Evolutionary conservation across 208 protist genomes (phyloP), one percentile per base, ranked within the genome.

Genomic region (Acanthamoeba sp.): DNA sequence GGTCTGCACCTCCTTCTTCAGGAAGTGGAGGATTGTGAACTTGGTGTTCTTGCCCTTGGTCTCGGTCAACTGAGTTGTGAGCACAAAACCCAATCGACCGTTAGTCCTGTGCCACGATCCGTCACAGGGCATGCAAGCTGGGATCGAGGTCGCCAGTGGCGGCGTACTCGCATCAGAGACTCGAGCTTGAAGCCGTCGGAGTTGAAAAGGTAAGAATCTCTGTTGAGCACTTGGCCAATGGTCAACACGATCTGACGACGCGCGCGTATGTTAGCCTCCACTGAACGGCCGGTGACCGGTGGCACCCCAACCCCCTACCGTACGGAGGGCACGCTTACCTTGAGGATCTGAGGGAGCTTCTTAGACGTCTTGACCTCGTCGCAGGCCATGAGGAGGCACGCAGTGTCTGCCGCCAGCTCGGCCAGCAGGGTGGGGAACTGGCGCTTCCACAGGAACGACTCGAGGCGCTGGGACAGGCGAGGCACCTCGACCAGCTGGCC

Each of bases 61-160:
- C 76, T 85, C 76, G 12, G 76, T 85, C 34, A 85, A 55, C 76
- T 85, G 38, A n/a, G n/a, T n/a, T n/a, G n/a, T n/a, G n/a, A n/a
- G n/a, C n/a, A n/a, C n/a, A n/a, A n/a, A n/a, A n/a, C n/a, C n/a
- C n/a, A n/a, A n/a, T n/a, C n/a, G n/a, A n/a, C n/a, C n/a, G n/a
- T n/a, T n/a, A n/a, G n/a, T n/a, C n/a, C n/a, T n/a, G n/a, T n/a
- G n/a, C n/a, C n/a, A n/a, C n/a, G n/a, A n/a, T n/a, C n/a, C n/a
- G n/a, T n/a, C n/a, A n/a, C n/a, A n/a, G n/a, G n/a, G n/a, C n/a
- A n/a, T n/a, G n/a, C n/a, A n/a, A n/a, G n/a, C n/a, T n/a, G n/a
- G n/a, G n/a, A n/a, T n/a, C n/a, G n/a, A n/a, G n/a, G n/a, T n/a
- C n/a, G n/a, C n/a, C n/a, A n/a, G 42, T 22, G 22, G 55, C 9